Conservation (phyloP, 2,329 filamentous ascomycete genomes). For the Penicillium sp. region DNA sequence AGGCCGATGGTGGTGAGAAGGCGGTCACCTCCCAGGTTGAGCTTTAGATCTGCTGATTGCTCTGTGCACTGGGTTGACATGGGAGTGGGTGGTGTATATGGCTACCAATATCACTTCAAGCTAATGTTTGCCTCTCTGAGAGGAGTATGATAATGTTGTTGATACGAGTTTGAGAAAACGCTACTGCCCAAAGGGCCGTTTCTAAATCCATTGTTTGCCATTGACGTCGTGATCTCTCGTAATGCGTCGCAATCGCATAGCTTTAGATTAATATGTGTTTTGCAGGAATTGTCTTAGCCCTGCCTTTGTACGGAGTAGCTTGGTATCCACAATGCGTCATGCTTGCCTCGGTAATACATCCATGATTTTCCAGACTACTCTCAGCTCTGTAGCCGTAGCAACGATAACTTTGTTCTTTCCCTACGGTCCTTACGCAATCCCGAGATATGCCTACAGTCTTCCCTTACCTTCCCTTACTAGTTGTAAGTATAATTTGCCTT, state of each 20-base stretch:
- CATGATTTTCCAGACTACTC: background rate
- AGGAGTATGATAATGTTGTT: background rate
- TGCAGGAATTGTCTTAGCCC: background rate
- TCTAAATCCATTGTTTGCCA: background rate
- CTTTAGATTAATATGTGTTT: background rate
- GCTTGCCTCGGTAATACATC: background rate
- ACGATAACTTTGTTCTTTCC: background rate
- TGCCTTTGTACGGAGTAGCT: background rate
- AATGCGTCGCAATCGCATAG: background rate
- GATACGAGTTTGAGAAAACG: background rate
- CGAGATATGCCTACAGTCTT: background rate
- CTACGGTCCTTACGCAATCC: background rate
- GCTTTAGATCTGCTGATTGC: background rate
- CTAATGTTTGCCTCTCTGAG: background rate
- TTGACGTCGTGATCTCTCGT: background rate
- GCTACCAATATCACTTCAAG: background rate
- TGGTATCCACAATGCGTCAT: too few species aligned
- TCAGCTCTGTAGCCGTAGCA: background rate
- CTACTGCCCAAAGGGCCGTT: background rate
- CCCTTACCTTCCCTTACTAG: background rate
- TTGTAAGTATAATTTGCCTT: background rate
- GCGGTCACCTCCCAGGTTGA: slow-evolving; percentile 14
- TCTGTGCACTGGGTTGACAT: background rate
- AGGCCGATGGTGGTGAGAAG: slow-evolving; percentile 9
- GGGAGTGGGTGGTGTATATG: background rate